Evolutionary conservation across 129 eudicot genomes (phyloP).

Genomic region (Erigeron canadensis): DNA sequence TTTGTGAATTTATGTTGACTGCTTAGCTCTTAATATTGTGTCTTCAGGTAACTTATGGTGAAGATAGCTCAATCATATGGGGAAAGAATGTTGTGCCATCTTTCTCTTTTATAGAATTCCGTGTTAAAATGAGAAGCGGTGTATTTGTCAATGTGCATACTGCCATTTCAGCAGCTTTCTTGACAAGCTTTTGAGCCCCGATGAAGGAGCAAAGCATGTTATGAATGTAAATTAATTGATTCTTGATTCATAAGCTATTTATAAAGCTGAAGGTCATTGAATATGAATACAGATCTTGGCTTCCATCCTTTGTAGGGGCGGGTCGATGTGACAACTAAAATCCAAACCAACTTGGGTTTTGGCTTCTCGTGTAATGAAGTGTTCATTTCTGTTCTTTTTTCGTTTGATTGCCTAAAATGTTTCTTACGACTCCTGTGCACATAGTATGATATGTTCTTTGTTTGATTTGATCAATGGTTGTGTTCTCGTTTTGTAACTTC

Average conservation of each 20-base stretch:
- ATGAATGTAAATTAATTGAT: conserved; percentile 34
- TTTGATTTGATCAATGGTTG: conserved; percentile 28
- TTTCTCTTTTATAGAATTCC: conserved; percentile 27
- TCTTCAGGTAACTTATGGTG: conserved; percentile 28
- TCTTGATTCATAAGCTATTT: conserved; percentile 30
- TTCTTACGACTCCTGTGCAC: conserved; percentile 30
- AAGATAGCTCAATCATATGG: conserved; percentile 19
- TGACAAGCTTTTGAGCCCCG: conserved; percentile 29
- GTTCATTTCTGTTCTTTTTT: conserved; percentile 14
- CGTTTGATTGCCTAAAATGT: not conserved
- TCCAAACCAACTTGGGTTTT: conserved; percentile 31
- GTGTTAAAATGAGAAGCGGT: conserved; percentile 29
- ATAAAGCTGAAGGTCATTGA: conserved; percentile 39
- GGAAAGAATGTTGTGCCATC: conserved; percentile 12
- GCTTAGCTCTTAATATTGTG: not conserved
- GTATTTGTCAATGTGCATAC: conserved; percentile 33
- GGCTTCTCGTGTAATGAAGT: conserved; percentile 39
- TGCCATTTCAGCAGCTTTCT: conserved; percentile 29
- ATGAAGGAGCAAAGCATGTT: conserved; percentile 24
- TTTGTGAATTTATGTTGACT: not conserved
- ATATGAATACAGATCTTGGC: conserved; percentile 36
- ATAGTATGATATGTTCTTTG: conserved; percentile 23
- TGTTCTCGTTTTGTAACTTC: conserved; percentile 12
- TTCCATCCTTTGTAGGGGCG: conserved; percentile 40
- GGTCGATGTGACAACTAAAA: conserved; percentile 30